Evolutionary conservation across 768 basidiomycete genomes (phyloP), one percentile per base, ranked within the genome.

Genomic region (Lactarius sanguifluus): DNA sequence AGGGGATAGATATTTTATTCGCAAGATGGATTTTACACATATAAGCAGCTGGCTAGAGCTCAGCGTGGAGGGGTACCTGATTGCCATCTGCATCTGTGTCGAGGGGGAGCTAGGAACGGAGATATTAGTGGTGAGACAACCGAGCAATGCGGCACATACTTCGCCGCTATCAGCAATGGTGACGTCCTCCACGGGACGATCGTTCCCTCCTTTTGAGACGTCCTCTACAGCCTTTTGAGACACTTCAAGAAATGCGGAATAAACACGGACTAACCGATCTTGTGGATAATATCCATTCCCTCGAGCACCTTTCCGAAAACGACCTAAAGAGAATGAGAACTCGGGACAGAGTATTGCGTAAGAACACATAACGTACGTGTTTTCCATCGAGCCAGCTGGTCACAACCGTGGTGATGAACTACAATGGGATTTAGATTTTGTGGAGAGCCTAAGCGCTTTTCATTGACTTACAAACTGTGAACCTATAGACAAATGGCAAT

Each of bases 301-400:
- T 97, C 93, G 40, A 97, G 66, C 60, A 98, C 91, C 71, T 86
- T 87, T 61, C 96, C 96, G 70, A 98, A 97, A 45, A 98, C 96
- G 73, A 97, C 91, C 89, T 92, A 71, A 50, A 62, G 69, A 64
- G 38, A 59, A 61, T 63, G n/a, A 62, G 45, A 38, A 52, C 20
- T 76, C 55, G 67, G 72, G 25, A 58, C 52, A 50, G 67, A 59
- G 36, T 20, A 36, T 52, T 52, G 58, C 18, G 55, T 13, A 65
- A 36, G 18, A 45, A 60, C 58, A 62, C 38, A 13, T 36, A 36
- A 50, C 84, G 60, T 75, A 91, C 94, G 72, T 96, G 95, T 77
- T 88, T 89, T 71, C 89, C 89, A 77, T 98, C 94, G 74, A 98
- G 79, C 95, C 95, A 96, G 75, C 83, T 81, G 36, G 95, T 98